Conservation (phyloP, 1,284 basidiomycete genomes). For the Naganishia sp. region DNA sequence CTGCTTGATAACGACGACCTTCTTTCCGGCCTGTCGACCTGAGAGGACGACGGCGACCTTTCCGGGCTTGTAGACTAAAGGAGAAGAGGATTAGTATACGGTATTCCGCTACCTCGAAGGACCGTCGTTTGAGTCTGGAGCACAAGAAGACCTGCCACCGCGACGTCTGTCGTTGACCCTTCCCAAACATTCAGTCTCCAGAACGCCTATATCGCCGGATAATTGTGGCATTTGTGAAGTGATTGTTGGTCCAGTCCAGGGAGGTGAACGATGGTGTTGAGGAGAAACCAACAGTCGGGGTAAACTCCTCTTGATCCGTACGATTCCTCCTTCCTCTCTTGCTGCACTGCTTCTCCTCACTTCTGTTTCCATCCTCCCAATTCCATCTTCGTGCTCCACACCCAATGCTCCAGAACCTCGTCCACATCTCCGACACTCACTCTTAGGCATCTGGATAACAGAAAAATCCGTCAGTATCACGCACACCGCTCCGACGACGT, state of each 20-base stretch:
- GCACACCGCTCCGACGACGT: background rate
- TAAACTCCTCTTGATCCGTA: no score
- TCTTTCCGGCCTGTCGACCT: constrained; percentile 97
- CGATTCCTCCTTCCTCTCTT: no score
- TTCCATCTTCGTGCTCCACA: constrained; percentile 1
- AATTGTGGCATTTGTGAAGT: no score
- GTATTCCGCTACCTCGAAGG: background rate
- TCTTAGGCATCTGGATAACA: constrained; percentile 47
- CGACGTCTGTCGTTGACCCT: no score
- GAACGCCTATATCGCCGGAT: no score
- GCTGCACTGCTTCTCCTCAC: background rate
- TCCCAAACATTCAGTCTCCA: no score
- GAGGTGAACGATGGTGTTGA: no score
- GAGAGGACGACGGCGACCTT: constrained; percentile 97
- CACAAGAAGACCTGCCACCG: background rate
- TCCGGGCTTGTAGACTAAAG: constrained; percentile 90
- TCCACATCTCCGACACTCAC: constrained; percentile 40
- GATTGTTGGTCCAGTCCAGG: no score
- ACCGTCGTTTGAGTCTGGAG: background rate
- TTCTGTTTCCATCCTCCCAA: constrained; percentile 2
- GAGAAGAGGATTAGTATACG: background rate
- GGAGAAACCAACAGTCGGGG: no score
- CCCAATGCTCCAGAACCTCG: constrained; percentile 9
- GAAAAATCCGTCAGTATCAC: background rate
- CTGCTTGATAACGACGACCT: constrained; percentile 92